Percentiles rank a stretch among this genome's conserved stretches.
Evolutionary conservation across 148 eudicot genomes (phyloP).

Genomic region (Tetragonia tetragonoides): DNA sequence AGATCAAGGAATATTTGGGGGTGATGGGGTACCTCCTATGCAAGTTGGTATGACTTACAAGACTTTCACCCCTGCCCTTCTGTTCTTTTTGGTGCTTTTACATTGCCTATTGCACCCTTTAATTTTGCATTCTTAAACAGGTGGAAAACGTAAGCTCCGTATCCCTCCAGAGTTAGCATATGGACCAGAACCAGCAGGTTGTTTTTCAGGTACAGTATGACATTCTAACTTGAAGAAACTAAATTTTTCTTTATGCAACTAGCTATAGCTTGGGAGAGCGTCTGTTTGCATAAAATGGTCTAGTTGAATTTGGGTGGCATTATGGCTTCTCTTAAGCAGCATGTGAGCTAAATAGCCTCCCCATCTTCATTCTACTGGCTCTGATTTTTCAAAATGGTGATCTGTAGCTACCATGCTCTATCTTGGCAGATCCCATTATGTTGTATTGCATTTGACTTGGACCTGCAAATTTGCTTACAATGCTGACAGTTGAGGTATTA

Average conservation of each 20-base stretch:
- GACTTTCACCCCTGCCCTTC: background rate
- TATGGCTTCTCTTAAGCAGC: background rate
- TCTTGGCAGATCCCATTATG: background rate
- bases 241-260: background rate
- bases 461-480: background rate
- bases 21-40: conserved; percentile 93
- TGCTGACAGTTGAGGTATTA: conserved; percentile 3
- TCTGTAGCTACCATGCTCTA: too few species aligned
- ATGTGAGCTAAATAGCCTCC: background rate
- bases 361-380: too few species aligned
- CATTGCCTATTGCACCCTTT: background rate
- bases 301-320: too few species aligned
- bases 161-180: conserved; percentile 89
- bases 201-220: conserved; percentile 64
- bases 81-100: background rate
- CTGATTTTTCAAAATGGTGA: too few species aligned
- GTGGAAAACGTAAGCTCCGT: conserved; percentile 81
- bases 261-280: background rate
- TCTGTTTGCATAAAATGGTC: background rate
- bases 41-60: conserved; percentile 54
- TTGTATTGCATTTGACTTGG: background rate
- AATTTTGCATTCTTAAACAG: conserved; percentile 30
- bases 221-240: background rate
- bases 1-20: conserved; percentile 92
- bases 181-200: conserved; percentile 96